Conservation (phyloP, 2,329 filamentous ascomycete genomes). For the Fusarium anthophilum region DNA sequence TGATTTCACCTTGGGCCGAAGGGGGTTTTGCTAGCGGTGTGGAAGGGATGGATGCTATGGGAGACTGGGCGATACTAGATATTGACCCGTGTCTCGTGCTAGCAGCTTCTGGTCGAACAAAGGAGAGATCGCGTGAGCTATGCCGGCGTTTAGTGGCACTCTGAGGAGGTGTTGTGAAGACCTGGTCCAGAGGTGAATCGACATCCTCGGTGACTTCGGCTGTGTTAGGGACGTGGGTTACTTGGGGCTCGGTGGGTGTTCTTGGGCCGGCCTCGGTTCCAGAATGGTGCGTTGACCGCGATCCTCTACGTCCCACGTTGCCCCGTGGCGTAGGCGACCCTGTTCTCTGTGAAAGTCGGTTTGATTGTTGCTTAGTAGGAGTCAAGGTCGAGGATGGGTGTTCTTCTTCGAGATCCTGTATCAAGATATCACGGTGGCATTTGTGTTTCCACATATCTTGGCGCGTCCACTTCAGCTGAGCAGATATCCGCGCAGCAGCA, state of each 20-base stretch:
- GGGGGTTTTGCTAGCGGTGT: conserved; percentile 30
- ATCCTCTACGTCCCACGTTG: conserved; percentile 39
- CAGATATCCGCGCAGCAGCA: conserved; percentile 84
- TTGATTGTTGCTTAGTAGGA: conserved; percentile 41
- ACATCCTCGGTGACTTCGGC: conserved; percentile 27
- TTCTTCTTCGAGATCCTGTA: conserved; percentile 87
- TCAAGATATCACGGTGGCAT: conserved; percentile 89
- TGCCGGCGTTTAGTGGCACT: conserved; percentile 42
- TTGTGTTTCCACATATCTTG: conserved; percentile 93
- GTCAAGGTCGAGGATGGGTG: conserved; percentile 35
- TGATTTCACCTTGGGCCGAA: conserved; percentile 34
- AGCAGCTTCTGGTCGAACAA: conserved; percentile 31
- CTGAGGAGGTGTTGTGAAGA: conserved; percentile 46
- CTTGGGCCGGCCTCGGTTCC: conserved; percentile 40
- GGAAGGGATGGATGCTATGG: conserved; percentile 38
- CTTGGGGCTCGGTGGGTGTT: conserved; percentile 40
- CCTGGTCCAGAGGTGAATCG: conserved; percentile 43
- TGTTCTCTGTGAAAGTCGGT: conserved; percentile 33
- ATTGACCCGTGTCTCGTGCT: conserved; percentile 45
- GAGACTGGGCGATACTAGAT: conserved; percentile 45
- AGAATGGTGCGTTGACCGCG: conserved; percentile 40
- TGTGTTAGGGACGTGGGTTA: conserved; percentile 30
- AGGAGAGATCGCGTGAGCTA: conserved; percentile 40
- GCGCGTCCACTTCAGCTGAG: conserved; percentile 92
- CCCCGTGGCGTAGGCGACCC: conserved; percentile 43